Conservation (phyloP, 2,329 filamentous ascomycete genomes). For the Exophiala phaeomuriformis region DNA sequence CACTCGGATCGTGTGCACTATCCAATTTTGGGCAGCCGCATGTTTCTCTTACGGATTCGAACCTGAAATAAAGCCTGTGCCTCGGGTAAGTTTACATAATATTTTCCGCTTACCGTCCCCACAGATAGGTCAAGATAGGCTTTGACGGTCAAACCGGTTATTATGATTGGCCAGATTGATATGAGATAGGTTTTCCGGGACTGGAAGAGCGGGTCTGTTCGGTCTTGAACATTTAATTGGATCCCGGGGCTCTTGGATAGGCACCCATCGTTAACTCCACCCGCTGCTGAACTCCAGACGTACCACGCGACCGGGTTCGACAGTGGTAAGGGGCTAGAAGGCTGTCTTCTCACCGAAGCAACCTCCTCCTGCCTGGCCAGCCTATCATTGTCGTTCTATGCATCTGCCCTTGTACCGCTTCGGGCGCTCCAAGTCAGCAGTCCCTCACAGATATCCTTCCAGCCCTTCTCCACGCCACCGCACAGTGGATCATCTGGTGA, state of each 20-base stretch:
- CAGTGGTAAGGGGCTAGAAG: background rate
- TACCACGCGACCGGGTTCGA: background rate
- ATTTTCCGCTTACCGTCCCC: background rate
- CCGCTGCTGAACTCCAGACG: background rate
- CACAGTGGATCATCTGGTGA: background rate
- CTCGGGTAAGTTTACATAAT: background rate
- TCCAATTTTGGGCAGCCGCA: background rate
- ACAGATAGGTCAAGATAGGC: constrained; percentile 8
- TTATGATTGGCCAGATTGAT: background rate
- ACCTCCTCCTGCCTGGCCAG: background rate
- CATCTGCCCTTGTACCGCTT: background rate
- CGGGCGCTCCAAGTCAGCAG: background rate
- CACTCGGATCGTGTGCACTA: background rate
- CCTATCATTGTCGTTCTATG: background rate
- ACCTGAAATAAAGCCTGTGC: background rate
- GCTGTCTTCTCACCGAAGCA: background rate
- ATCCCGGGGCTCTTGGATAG: too few species aligned
- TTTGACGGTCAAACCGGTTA: background rate
- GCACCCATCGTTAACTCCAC: too few species aligned
- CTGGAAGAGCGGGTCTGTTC: too few species aligned
- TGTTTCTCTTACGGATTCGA: background rate
- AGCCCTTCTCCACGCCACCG: background rate
- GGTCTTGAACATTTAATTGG: too few species aligned
- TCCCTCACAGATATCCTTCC: background rate
- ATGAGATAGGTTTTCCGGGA: background rate